Evolutionary conservation across 2,329 filamentous ascomycete species (phyloP), one percentile per base, ranked within the genome.

Genomic region (Neoscytalidium dimidiatum): DNA sequence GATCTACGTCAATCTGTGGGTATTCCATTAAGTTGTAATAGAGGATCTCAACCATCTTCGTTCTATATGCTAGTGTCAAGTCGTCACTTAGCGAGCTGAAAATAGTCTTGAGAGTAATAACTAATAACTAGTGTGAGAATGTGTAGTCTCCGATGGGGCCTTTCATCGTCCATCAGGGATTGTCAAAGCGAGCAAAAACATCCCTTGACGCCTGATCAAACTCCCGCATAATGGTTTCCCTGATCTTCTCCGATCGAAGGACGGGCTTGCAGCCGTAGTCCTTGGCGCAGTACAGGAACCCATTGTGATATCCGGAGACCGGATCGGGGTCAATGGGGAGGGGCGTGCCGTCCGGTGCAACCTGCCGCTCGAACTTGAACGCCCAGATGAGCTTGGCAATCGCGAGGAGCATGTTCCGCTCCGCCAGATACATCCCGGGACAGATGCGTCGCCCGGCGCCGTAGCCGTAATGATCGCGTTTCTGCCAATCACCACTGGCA

Each of bases 361-460:
- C 38, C 14, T 31, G 51, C 3, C 21, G 52, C 43, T 67, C 51
- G 28, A 69, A 67, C 3, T 53, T 26, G n/a, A 67, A 62, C 1
- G 61, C 68, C 68, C 68, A 69, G 23, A 64, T 19, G 17, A 64
- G 14, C 21, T 56, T 52, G 3, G 46, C 38, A 14, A 56, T 44
- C 4, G 23, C 5, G 4, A 56, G 74, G 67, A 82, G 84, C n/a
- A 86, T 67, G 11, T 77, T 80, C 4, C 80, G 79, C 64, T 84
- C 81, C 0, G 83, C 84, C 1, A 86, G 75, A 64, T 85, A 80
- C 19, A 83, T 82, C 1, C 84, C 85, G 5, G 81, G 83, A 71
- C 85, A 87, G 53, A 85, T 78, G 11, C 84, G 79, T 3, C 83
- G 77, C 1, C 84, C 83, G 0, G 79, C 79, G 21, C 84, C 83